Evolutionary conservation across 345 rosid genomes (phyloP).

Genomic region (Corchorus capsularis): DNA sequence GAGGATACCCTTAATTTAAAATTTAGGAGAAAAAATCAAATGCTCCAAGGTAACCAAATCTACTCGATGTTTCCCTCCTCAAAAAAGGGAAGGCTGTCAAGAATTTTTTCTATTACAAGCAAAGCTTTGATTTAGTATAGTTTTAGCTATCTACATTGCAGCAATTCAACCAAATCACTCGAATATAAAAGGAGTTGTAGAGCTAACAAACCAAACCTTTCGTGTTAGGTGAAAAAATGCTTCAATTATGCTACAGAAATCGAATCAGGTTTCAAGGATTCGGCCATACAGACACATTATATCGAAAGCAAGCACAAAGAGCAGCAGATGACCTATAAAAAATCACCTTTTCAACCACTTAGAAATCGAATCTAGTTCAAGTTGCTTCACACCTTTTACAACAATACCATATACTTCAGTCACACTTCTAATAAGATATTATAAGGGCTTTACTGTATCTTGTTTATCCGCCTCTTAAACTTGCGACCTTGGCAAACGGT

Average conservation of each 20-base stretch:
- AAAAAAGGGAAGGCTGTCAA: background rate
- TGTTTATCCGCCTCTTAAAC: background rate
- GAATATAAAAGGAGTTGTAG: background rate
- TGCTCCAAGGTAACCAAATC: background rate
- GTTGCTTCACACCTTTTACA: background rate
- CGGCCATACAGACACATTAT: background rate
- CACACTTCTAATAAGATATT: conserved; percentile 9
- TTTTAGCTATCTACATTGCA: background rate
- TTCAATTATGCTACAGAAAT: background rate
- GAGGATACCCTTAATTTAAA: too few relatives aligned
- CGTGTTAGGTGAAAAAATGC: background rate
- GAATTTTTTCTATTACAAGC: background rate
- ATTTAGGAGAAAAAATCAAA: background rate
- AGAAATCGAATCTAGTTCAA: background rate
- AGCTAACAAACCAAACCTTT: background rate
- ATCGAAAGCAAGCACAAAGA: background rate
- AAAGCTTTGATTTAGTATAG: background rate
- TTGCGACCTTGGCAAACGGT: conserved; percentile 6
- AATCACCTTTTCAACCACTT: background rate
- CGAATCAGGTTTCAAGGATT: background rate
- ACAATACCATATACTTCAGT: conserved; percentile 13
- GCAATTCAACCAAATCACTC: background rate
- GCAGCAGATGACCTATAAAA: background rate
- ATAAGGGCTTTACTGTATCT: conserved; percentile 4
- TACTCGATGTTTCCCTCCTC: background rate